Conservation (phyloP, 2,329 filamentous ascomycete genomes). For the Pestalotiopsis fici region DNA sequence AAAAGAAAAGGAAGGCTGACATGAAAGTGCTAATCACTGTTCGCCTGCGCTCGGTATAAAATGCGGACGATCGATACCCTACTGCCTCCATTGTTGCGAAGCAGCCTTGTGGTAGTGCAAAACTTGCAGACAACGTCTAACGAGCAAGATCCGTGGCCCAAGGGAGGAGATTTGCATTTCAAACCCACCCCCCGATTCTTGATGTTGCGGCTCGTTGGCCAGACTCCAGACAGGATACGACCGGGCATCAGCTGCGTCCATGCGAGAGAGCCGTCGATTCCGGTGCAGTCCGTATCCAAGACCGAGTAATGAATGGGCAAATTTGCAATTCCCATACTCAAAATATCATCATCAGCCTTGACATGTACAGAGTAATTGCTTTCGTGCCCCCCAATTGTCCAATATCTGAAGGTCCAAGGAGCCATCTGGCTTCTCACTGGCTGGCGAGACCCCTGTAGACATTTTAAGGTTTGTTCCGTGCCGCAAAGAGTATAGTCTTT, state of each 20-base stretch:
- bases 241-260: not conserved
- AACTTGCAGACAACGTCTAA: not conserved
- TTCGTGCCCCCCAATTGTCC: not conserved
- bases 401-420: not conserved
- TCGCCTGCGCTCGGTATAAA: not conserved
- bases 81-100: not conserved
- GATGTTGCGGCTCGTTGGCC: not conserved
- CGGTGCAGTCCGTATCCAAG: not conserved
- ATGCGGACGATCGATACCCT: not conserved
- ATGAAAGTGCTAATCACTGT: not conserved
- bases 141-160: not conserved
- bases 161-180: not conserved
- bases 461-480: constrained; percentile 14
- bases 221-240: not conserved
- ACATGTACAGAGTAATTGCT: not conserved
- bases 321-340: not conserved
- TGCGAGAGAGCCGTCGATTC: not conserved
- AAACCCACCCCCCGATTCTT: not conserved
- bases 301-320: not conserved
- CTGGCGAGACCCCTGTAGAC: not conserved
- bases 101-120: not conserved
- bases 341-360: not conserved
- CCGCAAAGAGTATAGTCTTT: not conserved
- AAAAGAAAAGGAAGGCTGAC: too few species aligned
- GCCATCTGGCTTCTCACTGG: not conserved